A percentile compares a stretch with the other conserved stretches of the same genome.
Conservation (phyloP, 2,329 filamentous ascomycete genomes). For the Metarhizium rileyi region DNA sequence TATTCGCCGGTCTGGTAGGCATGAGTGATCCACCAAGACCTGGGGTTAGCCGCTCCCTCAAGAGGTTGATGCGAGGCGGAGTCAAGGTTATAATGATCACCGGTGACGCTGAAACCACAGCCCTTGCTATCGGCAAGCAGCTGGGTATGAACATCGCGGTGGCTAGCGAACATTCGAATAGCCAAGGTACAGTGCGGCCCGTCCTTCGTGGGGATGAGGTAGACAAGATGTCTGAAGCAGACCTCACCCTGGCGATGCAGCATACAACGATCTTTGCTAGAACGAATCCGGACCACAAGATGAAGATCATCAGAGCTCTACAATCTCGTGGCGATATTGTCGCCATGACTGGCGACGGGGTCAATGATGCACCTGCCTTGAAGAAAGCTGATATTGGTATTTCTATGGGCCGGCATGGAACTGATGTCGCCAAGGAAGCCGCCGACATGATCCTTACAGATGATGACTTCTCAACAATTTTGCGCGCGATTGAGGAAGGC, state of each 20-base stretch:
- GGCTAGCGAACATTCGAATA: constrained; percentile 39
- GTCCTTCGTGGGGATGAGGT: constrained; percentile 86
- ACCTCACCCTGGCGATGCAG: constrained; percentile 74
- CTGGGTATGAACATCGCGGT: constrained; percentile 79
- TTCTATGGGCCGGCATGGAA: constrained; percentile 89
- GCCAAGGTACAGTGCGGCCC: constrained; percentile 52
- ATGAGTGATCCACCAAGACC: constrained; percentile 96
- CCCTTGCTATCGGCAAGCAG: constrained; percentile 85
- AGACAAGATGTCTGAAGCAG: constrained; percentile 80
- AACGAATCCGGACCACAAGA: constrained; percentile 93
- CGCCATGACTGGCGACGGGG: constrained; percentile 97
- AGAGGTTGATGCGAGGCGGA: constrained; percentile 82
- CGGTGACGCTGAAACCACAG: constrained; percentile 89
- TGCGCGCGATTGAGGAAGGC: constrained; percentile 93
- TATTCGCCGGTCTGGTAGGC: constrained; percentile 85
- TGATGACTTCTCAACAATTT: constrained; percentile 83
- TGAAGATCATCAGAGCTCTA: constrained; percentile 89
- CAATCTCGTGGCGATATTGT: constrained; percentile 93
- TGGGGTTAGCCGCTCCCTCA: constrained; percentile 81
- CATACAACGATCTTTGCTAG: constrained; percentile 91
- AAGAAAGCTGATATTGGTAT: constrained; percentile 98
- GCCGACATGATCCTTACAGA: constrained; percentile 90
- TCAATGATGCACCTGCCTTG: constrained; percentile 92
- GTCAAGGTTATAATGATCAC: constrained; percentile 99
- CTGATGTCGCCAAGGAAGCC: constrained; percentile 93